Percentiles rank a stretch among this genome's conserved stretches.
Conservation (phyloP, 1,139 yeast species). For the Hansenula lynferdii region DNA sequence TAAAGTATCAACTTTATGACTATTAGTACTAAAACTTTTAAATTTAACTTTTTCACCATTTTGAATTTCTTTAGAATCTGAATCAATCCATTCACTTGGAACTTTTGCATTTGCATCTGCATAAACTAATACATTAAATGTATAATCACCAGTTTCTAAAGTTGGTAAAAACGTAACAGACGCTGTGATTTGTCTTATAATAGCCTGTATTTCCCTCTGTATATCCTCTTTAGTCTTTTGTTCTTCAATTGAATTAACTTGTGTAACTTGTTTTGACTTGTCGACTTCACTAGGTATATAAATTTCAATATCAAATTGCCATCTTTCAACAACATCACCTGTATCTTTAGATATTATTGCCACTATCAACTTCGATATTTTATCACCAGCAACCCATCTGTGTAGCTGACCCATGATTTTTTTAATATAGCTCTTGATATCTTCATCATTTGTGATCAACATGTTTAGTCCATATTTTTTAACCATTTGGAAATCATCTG, state of each 20-base stretch:
- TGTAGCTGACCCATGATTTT: slow-evolving; percentile 72
- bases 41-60: slow-evolving; percentile 64
- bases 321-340: slow-evolving; percentile 70
- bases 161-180: slow-evolving; percentile 84
- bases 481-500: slow-evolving; percentile 79
- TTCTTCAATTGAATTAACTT: neutral
- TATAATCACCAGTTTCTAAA: slow-evolving; percentile 58
- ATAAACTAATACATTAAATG: slow-evolving; percentile 84
- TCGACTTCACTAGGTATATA: slow-evolving; percentile 4
- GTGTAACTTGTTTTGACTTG: slow-evolving; percentile 2
- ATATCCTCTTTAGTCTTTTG: slow-evolving; percentile 44
- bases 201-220: slow-evolving; percentile 75
- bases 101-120: slow-evolving; percentile 70
- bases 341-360: slow-evolving; percentile 66
- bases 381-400: slow-evolving; percentile 74
- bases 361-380: slow-evolving; percentile 63
- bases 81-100: slow-evolving; percentile 86
- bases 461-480: slow-evolving; percentile 78
- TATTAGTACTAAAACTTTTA: slow-evolving; percentile 61
- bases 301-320: slow-evolving; percentile 75
- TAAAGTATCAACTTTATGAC: slow-evolving; percentile 69
- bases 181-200: slow-evolving; percentile 85
- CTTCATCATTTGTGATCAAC: slow-evolving; percentile 71
- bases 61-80: slow-evolving; percentile 54
- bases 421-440: slow-evolving; percentile 64